Evolutionary conservation across 2,329 filamentous ascomycete genomes (phyloP), one percentile per base, ranked within the genome.

Genomic region (Penicillium sp.): DNA sequence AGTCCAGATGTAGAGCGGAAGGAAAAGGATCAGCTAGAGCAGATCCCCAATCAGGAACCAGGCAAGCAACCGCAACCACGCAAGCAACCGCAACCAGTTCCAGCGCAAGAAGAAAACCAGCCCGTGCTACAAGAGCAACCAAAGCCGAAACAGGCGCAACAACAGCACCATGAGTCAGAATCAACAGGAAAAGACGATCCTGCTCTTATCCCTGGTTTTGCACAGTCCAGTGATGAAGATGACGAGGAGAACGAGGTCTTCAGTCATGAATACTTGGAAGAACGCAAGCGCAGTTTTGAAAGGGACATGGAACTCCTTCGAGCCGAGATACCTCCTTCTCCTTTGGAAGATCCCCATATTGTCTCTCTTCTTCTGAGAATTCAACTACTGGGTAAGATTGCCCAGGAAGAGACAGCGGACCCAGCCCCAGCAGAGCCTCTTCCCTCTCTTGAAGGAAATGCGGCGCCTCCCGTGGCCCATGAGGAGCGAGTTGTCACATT

Each of bases 261-360:
- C 43, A 79, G 77, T 11, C 77, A 81, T 49, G 78, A 80, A 45
- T 79, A 81, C 58, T 70, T 79, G 39, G 75, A 77, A 26, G 75
- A 78, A 61, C 72, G 77, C 16, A 79, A 79, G 60, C 69, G 69
- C 39, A 73, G 73, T 9, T 80, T 79, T 47, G 75, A 79, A 59
- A 76, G 74, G 55, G 76, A 80, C 51, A 77, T 80, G 71, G 66
- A 75, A 49, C 61, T 70, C 4, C 69, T 81, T 23, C 71, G 75
- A 50, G 71, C 75, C 7, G 75, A 78, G 61, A 69, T 79, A 54
- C 79, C 79, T 23, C 72, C 68, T 4, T 65, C 77, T 1, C 72
- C 75, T 9, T 66, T 80, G 42, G 71, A 78, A 55, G 77, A 81
- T 59, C 72, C 74, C 1, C 66, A 63, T 7, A 73, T 80, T 39